phyloP scores from a whole-genome alignment of 371 early-diverging fungal genomes.

The Rhizopus microsporus region DNA sequence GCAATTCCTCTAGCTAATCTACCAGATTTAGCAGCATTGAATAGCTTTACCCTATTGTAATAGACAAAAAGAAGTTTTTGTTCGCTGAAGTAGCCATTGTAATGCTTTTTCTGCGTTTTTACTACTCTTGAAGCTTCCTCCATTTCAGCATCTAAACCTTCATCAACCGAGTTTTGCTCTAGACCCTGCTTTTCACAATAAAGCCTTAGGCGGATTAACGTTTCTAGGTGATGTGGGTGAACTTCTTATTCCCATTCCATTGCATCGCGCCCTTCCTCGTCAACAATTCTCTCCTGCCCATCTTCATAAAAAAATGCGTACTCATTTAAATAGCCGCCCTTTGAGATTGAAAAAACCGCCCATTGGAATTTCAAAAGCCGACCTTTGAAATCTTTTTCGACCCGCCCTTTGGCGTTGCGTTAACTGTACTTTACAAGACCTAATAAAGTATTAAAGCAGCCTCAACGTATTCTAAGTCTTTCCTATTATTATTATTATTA shows the following conservation, averaged over 20 bases:
- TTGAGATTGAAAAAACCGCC: neutral
- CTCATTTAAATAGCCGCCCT: conserved; percentile 4
- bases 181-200: conserved; percentile 13
- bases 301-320: conserved; percentile 14
- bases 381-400: neutral
- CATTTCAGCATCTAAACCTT: conserved; percentile 19
- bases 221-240: conserved; percentile 5
- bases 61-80: conserved; percentile 21
- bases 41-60: conserved; percentile 17
- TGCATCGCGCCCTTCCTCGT: conserved; percentile 8
- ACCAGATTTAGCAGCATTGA: conserved; percentile 16
- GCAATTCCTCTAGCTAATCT: conserved; percentile 19
- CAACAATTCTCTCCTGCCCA: conserved; percentile 17
- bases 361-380: neutral
- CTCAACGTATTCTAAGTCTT: no score
- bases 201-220: conserved; percentile 8
- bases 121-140: conserved; percentile 10
- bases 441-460: no score
- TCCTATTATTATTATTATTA: no score
- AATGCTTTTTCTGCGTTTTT: conserved; percentile 10
- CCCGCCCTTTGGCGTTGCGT: neutral
- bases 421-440: no score
- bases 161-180: conserved; percentile 10
- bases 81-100: conserved; percentile 13
- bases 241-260: conserved; percentile 18